phyloP scores from a whole-genome alignment of 1,284 basidiomycete species.

The Leccinum fuscescens region DNA sequence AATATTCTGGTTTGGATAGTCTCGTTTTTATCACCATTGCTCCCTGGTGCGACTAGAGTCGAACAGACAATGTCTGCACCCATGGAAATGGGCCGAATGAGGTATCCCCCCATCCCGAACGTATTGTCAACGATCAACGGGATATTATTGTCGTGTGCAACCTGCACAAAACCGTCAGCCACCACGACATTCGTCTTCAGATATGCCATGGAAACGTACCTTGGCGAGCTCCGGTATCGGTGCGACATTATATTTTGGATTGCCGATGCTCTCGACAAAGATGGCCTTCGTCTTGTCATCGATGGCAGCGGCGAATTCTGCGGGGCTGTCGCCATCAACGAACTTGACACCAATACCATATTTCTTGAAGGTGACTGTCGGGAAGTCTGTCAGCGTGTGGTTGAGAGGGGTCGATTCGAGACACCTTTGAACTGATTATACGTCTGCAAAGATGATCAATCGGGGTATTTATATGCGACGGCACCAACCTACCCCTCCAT shows the following conservation, averaged over 20 bases:
- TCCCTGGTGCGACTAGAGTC: no score
- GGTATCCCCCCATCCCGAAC: slow-evolving; percentile 67
- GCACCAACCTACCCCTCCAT: slow-evolving; percentile 54
- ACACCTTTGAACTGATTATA: slow-evolving; percentile 86
- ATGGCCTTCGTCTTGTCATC: slow-evolving; percentile 76
- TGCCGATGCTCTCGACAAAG: slow-evolving; percentile 81
- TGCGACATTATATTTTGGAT: slow-evolving; percentile 74
- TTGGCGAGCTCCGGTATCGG: slow-evolving; percentile 70
- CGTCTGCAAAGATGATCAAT: slow-evolving; percentile 43
- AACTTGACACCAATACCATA: slow-evolving; percentile 78
- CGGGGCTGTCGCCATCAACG: slow-evolving; percentile 58
- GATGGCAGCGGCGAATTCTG: slow-evolving; percentile 68
- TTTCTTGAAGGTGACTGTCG: slow-evolving; percentile 67
- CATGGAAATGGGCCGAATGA: slow-evolving; percentile 66
- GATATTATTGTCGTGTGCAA: slow-evolving; percentile 71
- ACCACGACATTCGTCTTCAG: not conserved
- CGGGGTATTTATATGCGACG: not conserved
- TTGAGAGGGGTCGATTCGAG: not conserved
- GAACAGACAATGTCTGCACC: slow-evolving; percentile 78
- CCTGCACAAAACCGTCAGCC: slow-evolving; percentile 20
- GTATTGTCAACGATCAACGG: slow-evolving; percentile 89
- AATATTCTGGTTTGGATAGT: no score
- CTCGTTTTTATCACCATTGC: no score
- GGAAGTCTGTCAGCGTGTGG: fast-evolving
- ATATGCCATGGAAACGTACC: slow-evolving; percentile 31